A percentile compares a stretch with the other conserved stretches of the same genome.
Conservation (phyloP, 495 filamentous ascomycete genomes). For the Penicilliopsis zonata region DNA sequence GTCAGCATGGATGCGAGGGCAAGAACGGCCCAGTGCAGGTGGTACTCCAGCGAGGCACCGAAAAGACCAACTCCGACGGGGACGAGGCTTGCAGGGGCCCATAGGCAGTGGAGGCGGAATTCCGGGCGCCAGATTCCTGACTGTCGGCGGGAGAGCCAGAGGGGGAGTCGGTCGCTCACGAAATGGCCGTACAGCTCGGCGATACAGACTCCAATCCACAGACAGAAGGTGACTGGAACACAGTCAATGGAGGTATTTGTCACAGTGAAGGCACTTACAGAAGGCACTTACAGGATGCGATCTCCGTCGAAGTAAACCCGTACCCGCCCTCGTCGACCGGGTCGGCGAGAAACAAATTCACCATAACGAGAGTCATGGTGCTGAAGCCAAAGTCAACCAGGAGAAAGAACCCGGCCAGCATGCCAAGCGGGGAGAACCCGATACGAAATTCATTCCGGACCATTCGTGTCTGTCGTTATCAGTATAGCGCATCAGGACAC, state of each 20-base stretch:
- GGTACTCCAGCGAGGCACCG: constrained; percentile 27
- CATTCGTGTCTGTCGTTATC: constrained; percentile 11
- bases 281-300: too few relatives aligned
- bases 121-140: constrained; percentile 33
- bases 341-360: constrained; percentile 29
- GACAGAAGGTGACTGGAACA: constrained; percentile 24
- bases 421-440: constrained; percentile 26
- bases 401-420: constrained; percentile 31
- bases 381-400: constrained; percentile 34
- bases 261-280: too few relatives aligned
- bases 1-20: constrained; percentile 26
- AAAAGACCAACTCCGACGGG: constrained; percentile 29
- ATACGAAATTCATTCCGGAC: constrained; percentile 28
- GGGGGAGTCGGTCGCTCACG: constrained; percentile 27
- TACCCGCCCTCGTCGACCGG: constrained; percentile 33
- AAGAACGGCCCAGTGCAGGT: constrained; percentile 25
- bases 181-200: constrained; percentile 24
- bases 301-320: constrained; percentile 33
- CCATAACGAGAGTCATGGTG: constrained; percentile 21
- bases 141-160: constrained; percentile 18
- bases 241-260: too few relatives aligned
- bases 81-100: constrained; percentile 16
- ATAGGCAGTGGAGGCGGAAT: constrained; percentile 24
- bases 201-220: constrained; percentile 25
- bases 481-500: constrained; percentile 5